Base-by-base conservation (phyloP, 441 rosid species). In the Omphalea diandra region DNA sequence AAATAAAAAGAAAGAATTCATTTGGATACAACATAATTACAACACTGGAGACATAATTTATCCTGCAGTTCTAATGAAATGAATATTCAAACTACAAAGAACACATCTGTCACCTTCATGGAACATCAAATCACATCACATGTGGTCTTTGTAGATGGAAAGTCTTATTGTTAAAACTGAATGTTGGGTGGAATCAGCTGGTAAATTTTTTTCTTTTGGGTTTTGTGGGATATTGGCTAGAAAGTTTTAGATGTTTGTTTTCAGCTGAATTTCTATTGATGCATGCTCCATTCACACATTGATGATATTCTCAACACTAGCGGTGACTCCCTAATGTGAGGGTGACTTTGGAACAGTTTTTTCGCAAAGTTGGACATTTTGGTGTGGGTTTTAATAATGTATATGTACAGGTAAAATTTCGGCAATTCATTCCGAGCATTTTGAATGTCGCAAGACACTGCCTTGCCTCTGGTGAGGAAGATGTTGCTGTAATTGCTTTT, bases 391-490 rank as follows among this genome's bases (percentile, higher is more conserved):
- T 46, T 38, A 38, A 46, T 50, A 17, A 40, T 74, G 47, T 56
- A n/a, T 12, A 55, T 76, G 73, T n/a, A n/a, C 96, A 96, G 98
- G 89, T 96, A 65, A 96, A 85, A 82, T 96, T 96, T 83, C 91
- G 98, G 71, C 98, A 89, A 61, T 96, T 96, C 77, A 91, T 96
- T 72, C 99, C 99, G 38, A 89, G 97, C 87, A 96, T 96, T 81
- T 90, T 96, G 77, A 88, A 88, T 80, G 98, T 96, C 10, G 84
- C 99, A 70, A 91, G 96, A 64, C 96, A 91, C 70, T 93, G 96
- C 80, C 88, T 96, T 80, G 89, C 90, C 67, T 86, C 90, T 68
- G 98, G 98, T 26, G 97, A 90, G 52, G 98, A 96, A 89, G 98
- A 93, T 85, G 95, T 94, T 79, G 98, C 99, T 46, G 79, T 93